These are phyloP conservation scores for Saccharomycopsis sp. DNA, from an alignment of 805 yeast species.

Conservation along the genomic window DNA sequence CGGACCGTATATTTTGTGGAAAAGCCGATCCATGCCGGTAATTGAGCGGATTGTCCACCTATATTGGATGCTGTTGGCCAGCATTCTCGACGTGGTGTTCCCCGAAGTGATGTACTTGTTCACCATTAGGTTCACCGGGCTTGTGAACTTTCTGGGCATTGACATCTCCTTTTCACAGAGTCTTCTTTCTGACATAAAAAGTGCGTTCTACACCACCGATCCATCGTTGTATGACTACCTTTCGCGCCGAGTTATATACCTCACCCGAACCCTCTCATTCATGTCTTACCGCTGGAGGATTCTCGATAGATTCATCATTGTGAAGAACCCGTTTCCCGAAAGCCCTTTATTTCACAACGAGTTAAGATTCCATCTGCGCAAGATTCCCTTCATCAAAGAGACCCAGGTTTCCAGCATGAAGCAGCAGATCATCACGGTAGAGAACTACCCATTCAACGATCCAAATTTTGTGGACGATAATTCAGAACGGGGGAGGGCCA, in stretches of 20 bases:
- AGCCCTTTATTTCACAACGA: conserved; percentile 6
- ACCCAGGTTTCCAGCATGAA: background rate
- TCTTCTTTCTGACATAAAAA: conserved; percentile 3
- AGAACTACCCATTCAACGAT: conserved; percentile 12
- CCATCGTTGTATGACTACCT: conserved; percentile 6
- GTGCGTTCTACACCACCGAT: background rate
- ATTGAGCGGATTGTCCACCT: conserved; percentile 6
- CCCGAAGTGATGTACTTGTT: conserved; percentile 9
- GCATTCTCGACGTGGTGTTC: conserved; percentile 10
- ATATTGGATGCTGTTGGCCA: conserved; percentile 7
- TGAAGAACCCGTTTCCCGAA: conserved; percentile 6
- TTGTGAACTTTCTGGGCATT: conserved; percentile 3
- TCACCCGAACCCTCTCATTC: conserved; percentile 7
- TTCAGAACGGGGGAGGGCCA: background rate
- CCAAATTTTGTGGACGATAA: background rate
- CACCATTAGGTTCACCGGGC: conserved; percentile 7
- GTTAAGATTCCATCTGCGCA: conserved; percentile 5
- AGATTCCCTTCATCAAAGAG: conserved; percentile 12
- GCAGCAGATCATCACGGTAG: background rate
- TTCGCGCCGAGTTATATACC: conserved; percentile 1
- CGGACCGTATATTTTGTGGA: background rate
- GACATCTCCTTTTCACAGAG: conserved; percentile 2
- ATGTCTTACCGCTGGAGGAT: conserved; percentile 6
- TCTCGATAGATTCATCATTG: conserved; percentile 1
- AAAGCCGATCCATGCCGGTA: background rate